Evolutionary conservation across 1,284 basidiomycete genomes (phyloP).

Genomic region (Peniophora sp.): DNA sequence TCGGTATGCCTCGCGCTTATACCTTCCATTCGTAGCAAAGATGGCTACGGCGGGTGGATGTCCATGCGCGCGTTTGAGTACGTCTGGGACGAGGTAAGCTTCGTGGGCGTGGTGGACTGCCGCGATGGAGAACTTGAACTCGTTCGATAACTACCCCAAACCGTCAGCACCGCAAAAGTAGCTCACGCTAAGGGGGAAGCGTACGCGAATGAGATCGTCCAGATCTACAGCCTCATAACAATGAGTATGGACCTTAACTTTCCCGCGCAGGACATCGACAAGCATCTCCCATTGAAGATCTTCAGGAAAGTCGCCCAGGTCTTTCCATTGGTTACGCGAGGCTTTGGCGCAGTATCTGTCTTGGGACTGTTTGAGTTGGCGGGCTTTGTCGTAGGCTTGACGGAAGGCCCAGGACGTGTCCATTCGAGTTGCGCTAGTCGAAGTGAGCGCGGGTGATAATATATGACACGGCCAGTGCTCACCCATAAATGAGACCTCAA

Average conservation of each 20-base stretch:
- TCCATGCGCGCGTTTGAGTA: constrained; percentile 64
- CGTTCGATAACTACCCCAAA: constrained; percentile 51
- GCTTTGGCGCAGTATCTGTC: constrained; percentile 60
- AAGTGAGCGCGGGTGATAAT: too few relatives aligned
- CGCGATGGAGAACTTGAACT: constrained; percentile 77
- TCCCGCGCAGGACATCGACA: constrained; percentile 75
- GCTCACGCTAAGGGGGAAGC: background rate
- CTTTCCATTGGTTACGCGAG: constrained; percentile 47
- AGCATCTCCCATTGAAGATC: constrained; percentile 76
- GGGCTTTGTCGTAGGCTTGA: constrained; percentile 53
- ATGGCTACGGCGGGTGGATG: constrained; percentile 64
- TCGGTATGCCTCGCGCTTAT: constrained; percentile 82
- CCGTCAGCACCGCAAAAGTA: too few relatives aligned
- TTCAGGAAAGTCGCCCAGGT: constrained; percentile 58
- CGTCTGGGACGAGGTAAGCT: constrained; percentile 74
- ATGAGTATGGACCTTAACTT: constrained; percentile 42
- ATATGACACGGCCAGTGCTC: too few relatives aligned
- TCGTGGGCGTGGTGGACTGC: constrained; percentile 87
- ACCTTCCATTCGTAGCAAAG: constrained; percentile 61
- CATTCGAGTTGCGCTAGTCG: constrained; percentile 27
- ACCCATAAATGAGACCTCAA: constrained; percentile 20
- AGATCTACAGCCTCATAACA: constrained; percentile 28
- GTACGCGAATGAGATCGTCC: constrained; percentile 18
- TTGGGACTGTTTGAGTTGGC: constrained; percentile 63
- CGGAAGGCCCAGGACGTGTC: constrained; percentile 37